These are phyloP conservation scores for Asterophora lycoperdoides DNA, from an alignment of 768 basidiomycete species.

Conservation along the genomic window DNA sequence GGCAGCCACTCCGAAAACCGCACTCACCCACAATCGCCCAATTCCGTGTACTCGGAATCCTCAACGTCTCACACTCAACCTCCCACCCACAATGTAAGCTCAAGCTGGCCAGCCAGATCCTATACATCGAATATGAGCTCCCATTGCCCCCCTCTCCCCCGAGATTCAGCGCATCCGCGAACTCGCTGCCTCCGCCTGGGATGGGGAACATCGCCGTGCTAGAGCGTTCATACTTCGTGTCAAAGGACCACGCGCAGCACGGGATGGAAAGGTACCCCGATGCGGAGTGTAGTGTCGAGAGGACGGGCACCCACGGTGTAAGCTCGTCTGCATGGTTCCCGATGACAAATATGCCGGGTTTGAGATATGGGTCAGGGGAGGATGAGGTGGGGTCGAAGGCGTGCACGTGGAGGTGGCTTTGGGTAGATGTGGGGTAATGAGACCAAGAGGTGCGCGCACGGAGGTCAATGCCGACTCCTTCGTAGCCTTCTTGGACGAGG, in stretches of 20 bases:
- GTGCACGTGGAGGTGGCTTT: conserved; percentile 55
- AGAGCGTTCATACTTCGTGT: conserved; percentile 56
- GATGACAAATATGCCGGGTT: conserved; percentile 66
- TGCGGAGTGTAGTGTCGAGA: conserved; percentile 57
- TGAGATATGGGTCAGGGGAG: conserved; percentile 25
- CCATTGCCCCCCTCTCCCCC: conserved; percentile 57
- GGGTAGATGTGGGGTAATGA: conserved; percentile 65
- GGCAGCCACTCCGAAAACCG: neutral
- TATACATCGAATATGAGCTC: conserved; percentile 77
- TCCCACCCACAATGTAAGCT: conserved; percentile 78
- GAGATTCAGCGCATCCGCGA: conserved; percentile 45
- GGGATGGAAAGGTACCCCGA: conserved; percentile 82
- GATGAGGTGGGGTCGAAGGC: conserved; percentile 61
- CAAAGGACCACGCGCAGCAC: conserved; percentile 86
- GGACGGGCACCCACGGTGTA: conserved; percentile 89
- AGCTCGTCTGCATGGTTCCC: conserved; percentile 97
- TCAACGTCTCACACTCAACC: conserved; percentile 77
- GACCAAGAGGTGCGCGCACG: conserved; percentile 83
- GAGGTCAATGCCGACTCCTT: conserved; percentile 81
- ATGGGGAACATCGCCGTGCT: conserved; percentile 29
- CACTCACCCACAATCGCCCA: conserved; percentile 84
- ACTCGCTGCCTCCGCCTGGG: conserved; percentile 19
- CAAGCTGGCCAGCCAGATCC: conserved; percentile 80
- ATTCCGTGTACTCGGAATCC: conserved; percentile 92
- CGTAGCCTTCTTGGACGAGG: conserved; percentile 77